A percentile compares a stretch with the other conserved stretches of the same genome.
These are phyloP conservation scores for Sanghuangporus baumii DNA, from an alignment of 1,284 basidiomycete genomes.

Conservation along the genomic window DNA sequence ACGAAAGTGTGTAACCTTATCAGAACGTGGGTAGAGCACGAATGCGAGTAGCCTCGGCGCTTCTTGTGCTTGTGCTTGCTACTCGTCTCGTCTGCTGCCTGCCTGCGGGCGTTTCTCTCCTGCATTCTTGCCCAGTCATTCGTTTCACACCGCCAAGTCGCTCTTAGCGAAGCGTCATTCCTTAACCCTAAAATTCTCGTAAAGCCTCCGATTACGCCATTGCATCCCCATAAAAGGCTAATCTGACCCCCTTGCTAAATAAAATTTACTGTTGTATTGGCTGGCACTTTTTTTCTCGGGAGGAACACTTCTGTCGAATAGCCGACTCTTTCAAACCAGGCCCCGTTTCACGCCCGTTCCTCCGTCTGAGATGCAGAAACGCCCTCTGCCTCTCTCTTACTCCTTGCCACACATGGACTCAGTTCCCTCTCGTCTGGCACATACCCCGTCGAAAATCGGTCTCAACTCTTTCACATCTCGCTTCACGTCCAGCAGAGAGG, in stretches of 20 bases:
- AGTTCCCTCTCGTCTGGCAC: not conserved
- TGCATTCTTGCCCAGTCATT: not conserved
- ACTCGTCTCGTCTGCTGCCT: not conserved
- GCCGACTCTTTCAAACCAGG: not conserved
- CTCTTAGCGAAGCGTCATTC: not conserved
- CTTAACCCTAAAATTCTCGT: not conserved
- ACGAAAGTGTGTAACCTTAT: not conserved
- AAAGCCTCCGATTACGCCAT: not conserved
- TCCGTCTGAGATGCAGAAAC: conserved; percentile 8
- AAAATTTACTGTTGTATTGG: too few species aligned
- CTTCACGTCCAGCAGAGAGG: conserved; percentile 6
- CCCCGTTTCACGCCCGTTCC: not conserved
- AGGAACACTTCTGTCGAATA: not conserved
- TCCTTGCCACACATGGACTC: not conserved
- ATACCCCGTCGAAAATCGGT: not conserved
- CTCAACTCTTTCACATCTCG: conserved; percentile 3
- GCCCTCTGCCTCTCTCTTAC: not conserved
- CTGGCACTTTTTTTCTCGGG: not conserved
- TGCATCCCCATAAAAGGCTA: not conserved
- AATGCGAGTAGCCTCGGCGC: not conserved
- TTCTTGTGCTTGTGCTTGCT: not conserved
- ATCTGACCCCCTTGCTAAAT: not conserved
- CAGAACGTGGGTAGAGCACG: not conserved
- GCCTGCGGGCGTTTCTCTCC: not conserved
- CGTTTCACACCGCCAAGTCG: not conserved